Conservation (phyloP, 2,329 filamentous ascomycete species). For the Penicillium sp. region DNA sequence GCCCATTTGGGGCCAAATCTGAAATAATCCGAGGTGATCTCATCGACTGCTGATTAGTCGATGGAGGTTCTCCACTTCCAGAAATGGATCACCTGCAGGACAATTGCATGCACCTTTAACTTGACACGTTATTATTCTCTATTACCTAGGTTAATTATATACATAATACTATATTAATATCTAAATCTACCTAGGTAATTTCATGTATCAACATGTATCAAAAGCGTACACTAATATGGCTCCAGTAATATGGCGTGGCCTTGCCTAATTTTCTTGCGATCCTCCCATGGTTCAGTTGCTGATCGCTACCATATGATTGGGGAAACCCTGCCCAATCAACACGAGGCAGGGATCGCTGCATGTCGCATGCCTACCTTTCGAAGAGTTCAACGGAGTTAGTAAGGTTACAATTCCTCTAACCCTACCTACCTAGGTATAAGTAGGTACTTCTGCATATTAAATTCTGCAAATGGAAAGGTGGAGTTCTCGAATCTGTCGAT, state of each 20-base stretch:
- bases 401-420: not conserved
- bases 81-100: not conserved
- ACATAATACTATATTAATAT: not conserved
- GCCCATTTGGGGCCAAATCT: not conserved
- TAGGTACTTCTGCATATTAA: not conserved
- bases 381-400: not conserved
- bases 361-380: not conserved
- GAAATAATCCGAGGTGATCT: conserved; percentile 12
- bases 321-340: not conserved
- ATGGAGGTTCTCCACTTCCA: not conserved
- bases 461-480: not conserved
- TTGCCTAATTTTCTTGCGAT: not conserved
- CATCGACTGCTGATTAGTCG: conserved; percentile 6
- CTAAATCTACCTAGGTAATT: too few relatives aligned
- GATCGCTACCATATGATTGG: conserved; percentile 2
- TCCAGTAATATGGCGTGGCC: too few relatives aligned
- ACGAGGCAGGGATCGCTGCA: not conserved
- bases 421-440: too few relatives aligned
- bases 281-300: not conserved
- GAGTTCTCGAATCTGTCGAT: not conserved
- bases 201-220: too few relatives aligned
- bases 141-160: not conserved
- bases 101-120: not conserved
- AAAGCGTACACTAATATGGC: too few relatives aligned
- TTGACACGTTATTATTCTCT: not conserved